Evolutionary conservation across 306 rosid species (phyloP).

Genomic region (Hippophae rhamnoides): DNA sequence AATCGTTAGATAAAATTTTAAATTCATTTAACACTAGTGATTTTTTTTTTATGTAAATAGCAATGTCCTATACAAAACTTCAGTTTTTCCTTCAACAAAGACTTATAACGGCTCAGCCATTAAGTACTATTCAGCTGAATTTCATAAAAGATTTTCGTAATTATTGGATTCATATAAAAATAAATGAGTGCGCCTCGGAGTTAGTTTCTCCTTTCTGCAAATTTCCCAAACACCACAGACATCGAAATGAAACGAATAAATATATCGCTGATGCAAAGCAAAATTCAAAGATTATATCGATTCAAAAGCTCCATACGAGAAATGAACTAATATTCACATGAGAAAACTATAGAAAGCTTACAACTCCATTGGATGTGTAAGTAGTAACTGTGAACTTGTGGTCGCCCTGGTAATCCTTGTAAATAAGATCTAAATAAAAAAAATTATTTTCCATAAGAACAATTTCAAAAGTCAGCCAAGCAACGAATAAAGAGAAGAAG

Average conservation of each 20-base stretch:
- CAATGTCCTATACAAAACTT: no score
- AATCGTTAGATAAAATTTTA: no score
- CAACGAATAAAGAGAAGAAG: neutral
- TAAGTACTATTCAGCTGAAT: no score
- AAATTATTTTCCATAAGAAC: neutral
- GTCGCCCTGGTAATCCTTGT: constrained; percentile 87
- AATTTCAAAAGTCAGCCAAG: neutral
- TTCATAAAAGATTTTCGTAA: neutral
- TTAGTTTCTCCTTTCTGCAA: neutral
- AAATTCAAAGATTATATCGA: neutral
- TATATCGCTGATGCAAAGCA: neutral
- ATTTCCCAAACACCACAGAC: constrained; percentile 16
- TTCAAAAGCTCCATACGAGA: neutral
- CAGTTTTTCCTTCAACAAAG: no score
- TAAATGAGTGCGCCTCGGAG: neutral
- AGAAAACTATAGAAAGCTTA: constrained; percentile 22
- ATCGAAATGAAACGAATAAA: neutral
- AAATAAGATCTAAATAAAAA: constrained; percentile 56
- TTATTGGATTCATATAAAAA: neutral
- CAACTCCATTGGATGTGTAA: constrained; percentile 59
- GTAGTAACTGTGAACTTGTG: constrained; percentile 89
- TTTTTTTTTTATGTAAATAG: no score
- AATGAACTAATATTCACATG: neutral
- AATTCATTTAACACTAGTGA: no score
- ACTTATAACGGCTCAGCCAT: no score